Conservation (phyloP, 257 asterid species). For the Nicotiana benthamiana region DNA sequence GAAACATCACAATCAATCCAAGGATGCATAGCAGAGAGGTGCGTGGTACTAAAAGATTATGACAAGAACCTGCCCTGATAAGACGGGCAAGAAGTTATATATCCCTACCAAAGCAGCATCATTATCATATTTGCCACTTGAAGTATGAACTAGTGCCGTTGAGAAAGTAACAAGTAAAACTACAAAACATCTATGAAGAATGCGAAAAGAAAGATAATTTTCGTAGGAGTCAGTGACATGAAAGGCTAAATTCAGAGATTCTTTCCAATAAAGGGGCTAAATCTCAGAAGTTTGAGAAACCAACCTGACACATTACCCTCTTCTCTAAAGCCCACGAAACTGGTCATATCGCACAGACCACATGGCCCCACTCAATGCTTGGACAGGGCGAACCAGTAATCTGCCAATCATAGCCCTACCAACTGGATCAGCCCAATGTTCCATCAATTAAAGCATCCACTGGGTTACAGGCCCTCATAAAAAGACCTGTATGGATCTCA, state of each 20-base stretch:
- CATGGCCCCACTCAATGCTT: neutral
- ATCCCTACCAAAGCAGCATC: neutral
- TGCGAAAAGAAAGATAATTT: neutral
- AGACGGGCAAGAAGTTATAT: neutral
- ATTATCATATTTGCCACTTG: neutral
- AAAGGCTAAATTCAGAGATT: neutral
- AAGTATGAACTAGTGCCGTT: neutral
- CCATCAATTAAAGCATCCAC: neutral
- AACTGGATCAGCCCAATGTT: neutral
- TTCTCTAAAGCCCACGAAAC: neutral
- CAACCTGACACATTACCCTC: neutral
- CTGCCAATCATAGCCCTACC: neutral
- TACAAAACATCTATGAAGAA: neutral
- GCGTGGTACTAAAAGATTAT: neutral
- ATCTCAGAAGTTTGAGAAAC: neutral
- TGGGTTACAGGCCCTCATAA: neutral
- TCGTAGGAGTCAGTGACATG: neutral
- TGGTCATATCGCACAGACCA: neutral
- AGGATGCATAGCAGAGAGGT: neutral
- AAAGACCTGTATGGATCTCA: neutral
- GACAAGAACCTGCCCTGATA: neutral
- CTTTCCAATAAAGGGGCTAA: neutral
- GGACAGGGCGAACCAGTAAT: neutral
- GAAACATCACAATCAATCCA: neutral
- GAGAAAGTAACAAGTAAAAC: neutral